Evolutionary conservation across 2,329 filamentous ascomycete genomes (phyloP), one percentile per base, ranked within the genome.

Genomic region (Botrytis sinoallii): DNA sequence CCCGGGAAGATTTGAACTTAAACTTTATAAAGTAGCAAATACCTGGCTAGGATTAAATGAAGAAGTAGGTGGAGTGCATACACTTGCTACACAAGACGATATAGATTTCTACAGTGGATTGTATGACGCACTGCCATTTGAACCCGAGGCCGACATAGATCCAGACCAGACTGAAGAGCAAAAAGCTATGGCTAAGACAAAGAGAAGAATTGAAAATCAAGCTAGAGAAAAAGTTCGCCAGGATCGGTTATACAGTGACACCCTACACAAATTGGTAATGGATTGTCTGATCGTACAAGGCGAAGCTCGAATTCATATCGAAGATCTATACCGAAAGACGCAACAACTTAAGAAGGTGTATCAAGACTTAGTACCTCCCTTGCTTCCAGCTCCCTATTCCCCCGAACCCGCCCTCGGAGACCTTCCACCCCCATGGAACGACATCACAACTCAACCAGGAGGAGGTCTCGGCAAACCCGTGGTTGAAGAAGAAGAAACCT

Each of bases 31-130:
- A 25, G 18, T 57, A 42, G 12, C 66, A 14, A 57, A 42, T 16
- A 69, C 48, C 29, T 69, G 66, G 66, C 38, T 69, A 32, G 48
- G 48, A 18, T 8, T 42, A 16, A 57, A 42, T 18, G 66, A 57
- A 32, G 35, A 57, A 25, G 18, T 3, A 29, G 66, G 66, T 16
- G 35, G 38, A 32, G 66, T 69, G 4, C 18, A 69, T 57, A 69
- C 66, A 57, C 48, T 69, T 69, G 66, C 66, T 59, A 69, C 52
- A 10, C 48, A 57, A 57, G 66, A 69, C 10, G 66, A 69, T 32
- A 69, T 69, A 9, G 25, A 69, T 18, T 69, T 16, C 40, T 69
- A 25, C 20, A 57, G 25, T 42, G 66, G 66, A 32, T 6, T 8
- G n/a, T 69, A 42, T 4, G 66, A 69, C 12, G 48, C 29, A 4